Evolutionary conservation across 108 stramenopile species (phyloP), one percentile per base, ranked within the genome.

Genomic region (Cyclotella baltica): DNA sequence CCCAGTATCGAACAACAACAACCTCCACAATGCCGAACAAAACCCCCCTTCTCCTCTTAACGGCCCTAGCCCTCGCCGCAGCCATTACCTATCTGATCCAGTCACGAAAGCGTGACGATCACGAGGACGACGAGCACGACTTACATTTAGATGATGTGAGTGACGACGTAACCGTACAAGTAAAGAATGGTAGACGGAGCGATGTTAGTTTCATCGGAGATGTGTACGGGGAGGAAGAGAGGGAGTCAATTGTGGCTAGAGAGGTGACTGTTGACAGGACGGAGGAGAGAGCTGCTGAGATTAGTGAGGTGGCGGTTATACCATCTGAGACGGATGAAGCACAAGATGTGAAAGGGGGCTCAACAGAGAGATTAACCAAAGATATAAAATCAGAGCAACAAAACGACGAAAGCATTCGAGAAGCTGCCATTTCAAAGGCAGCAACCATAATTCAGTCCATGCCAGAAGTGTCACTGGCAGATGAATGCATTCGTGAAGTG

Each of bases 81-180:
- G 30, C 31, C 13, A 16, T 23, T 3, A 18, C 28, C 20, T 38
- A 25, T 43, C 22, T 64, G 0, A 18, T 64, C 0, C 2, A 31
- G 13, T 27, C 38, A 8, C 23, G 13, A 20, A 23, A 20, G 13
- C 2, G 38, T 23, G 23, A 40, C 38, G 63, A 64, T 27, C 0
- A 38, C 38, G 63, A 64, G 19, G 63, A 43, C 38, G 38, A 43
- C 23, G 4, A 61, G 23, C 1, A 56, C 33, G 59, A 61, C 1
- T 1, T 9, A 13, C 31, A 61, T 16, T 11, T 61, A 34, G 59
- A 61, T 1, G 59, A 61, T n/a, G 59, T 16, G 19, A 61, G 59
- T 33, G 59, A 61, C 33, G 59, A 61, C 34, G 33, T 61, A 30
- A 61, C 59, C 3, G 59, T 61, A 0, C 59, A 61, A 11, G 59